These are phyloP conservation scores for Chenopodium berlandieri DNA, from an alignment of 148 eudicot species.

Conservation along the genomic window DNA sequence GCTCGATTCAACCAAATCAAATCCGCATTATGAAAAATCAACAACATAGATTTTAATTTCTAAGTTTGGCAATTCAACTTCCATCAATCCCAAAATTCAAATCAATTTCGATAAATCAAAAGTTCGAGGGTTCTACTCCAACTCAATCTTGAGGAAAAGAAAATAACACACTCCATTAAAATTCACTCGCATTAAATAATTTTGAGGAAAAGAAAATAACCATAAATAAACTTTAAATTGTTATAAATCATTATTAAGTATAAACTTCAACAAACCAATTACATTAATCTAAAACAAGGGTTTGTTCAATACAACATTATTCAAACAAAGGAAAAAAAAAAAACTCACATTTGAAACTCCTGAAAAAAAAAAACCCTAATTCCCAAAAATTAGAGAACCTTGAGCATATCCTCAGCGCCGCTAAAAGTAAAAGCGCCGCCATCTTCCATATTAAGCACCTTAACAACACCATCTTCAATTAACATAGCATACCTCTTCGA, in stretches of 20 bases:
- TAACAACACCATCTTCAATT: slow-evolving; percentile 86
- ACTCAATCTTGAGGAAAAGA: neutral
- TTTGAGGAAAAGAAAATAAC: too few relatives aligned
- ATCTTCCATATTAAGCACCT: slow-evolving; percentile 82
- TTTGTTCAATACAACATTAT: neutral
- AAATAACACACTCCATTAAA: too few relatives aligned
- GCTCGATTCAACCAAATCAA: neutral
- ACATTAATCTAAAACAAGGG: neutral
- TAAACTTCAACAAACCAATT: neutral
- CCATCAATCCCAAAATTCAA: neutral
- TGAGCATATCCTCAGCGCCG: slow-evolving; percentile 84
- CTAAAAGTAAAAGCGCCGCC: slow-evolving; percentile 86
- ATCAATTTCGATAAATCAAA: neutral
- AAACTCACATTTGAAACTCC: neutral
- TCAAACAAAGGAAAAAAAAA: neutral
- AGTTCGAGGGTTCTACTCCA: neutral
- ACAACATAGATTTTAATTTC: neutral
- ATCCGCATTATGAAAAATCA: too few relatives aligned
- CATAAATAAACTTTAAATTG: too few relatives aligned
- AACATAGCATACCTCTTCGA: slow-evolving; percentile 80
- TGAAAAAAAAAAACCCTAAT: neutral
- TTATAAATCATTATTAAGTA: too few relatives aligned
- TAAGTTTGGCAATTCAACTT: neutral
- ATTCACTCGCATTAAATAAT: too few relatives aligned
- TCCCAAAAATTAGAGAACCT: slow-evolving; percentile 34